Conservation (phyloP, 192 early-diverging fungal species). For the Neocallimastix lanati region DNA sequence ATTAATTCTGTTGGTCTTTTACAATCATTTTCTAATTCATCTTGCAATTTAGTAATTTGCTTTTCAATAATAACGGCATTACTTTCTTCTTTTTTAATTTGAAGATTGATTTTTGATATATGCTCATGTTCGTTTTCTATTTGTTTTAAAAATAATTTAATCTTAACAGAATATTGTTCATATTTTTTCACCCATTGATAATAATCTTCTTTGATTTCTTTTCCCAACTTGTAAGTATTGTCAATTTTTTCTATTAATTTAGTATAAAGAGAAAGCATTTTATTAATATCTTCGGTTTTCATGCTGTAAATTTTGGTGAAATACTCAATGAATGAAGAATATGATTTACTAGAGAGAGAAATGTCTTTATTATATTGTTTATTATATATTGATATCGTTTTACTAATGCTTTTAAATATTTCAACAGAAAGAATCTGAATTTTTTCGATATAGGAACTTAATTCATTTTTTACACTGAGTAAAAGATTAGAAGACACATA, state of each 20-base stretch:
- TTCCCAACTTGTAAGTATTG: neutral
- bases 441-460: neutral
- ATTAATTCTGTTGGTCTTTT: neutral
- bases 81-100: neutral
- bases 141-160: neutral
- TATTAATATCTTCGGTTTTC: neutral
- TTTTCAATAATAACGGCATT: neutral
- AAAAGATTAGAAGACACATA: neutral
- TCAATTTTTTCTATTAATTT: neutral
- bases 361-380: neutral
- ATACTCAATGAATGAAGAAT: neutral
- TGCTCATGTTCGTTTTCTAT: neutral
- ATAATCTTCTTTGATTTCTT: neutral
- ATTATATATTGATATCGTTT: neutral
- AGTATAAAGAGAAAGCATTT: neutral
- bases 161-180: neutral
- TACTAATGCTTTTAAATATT: neutral
- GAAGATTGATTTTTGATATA: neutral
- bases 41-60: neutral
- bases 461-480: neutral
- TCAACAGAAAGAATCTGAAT: neutral
- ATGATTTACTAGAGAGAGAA: neutral
- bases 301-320: neutral
- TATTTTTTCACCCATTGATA: neutral
- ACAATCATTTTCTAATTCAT: neutral